Evolutionary conservation across 768 basidiomycete genomes (phyloP).

Genomic region (Megacollybia marginata): DNA sequence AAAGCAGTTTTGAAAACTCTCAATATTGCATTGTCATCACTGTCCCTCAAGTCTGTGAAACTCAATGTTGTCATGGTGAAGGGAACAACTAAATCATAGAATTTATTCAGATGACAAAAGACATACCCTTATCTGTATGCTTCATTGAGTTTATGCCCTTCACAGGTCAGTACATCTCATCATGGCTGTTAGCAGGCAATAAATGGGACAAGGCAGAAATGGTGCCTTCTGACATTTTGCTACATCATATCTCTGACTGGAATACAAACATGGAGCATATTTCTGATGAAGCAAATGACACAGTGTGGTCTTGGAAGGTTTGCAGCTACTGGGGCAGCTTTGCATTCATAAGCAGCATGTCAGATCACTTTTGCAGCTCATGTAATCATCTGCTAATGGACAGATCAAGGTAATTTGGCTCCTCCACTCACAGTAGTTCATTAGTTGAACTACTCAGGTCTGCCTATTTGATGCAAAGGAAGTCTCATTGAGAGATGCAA

Average conservation of each 20-base stretch:
- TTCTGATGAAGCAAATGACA: slow-evolving; percentile 67
- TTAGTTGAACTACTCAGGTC: slow-evolving; percentile 40
- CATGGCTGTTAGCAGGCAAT: slow-evolving; percentile 46
- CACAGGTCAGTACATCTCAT: slow-evolving; percentile 42
- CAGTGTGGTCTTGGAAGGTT: slow-evolving; percentile 73
- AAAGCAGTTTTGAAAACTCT: slow-evolving; percentile 66
- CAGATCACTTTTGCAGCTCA: slow-evolving; percentile 82
- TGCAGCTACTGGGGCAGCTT: slow-evolving; percentile 63
- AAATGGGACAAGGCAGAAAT: slow-evolving; percentile 81
- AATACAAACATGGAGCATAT: slow-evolving; percentile 49
- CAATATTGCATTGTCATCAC: slow-evolving; percentile 46
- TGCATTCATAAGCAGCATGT: slow-evolving; percentile 93
- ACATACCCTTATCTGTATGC: slow-evolving; percentile 58
- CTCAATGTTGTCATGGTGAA: slow-evolving; percentile 81
- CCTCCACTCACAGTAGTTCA: neutral
- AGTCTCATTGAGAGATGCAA: slow-evolving; percentile 69
- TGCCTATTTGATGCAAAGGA: slow-evolving; percentile 84
- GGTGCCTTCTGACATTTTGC: slow-evolving; percentile 64
- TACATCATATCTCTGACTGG: slow-evolving; percentile 37
- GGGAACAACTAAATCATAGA: slow-evolving; percentile 76
- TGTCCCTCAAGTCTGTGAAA: slow-evolving; percentile 56
- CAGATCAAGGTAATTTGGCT: slow-evolving; percentile 62
- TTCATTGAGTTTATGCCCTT: slow-evolving; percentile 97
- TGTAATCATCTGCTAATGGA: slow-evolving; percentile 85
- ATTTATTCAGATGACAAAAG: slow-evolving; percentile 71